phyloP scores from a whole-genome alignment of 306 rosid genomes.

The Aeschynomene evenia region DNA sequence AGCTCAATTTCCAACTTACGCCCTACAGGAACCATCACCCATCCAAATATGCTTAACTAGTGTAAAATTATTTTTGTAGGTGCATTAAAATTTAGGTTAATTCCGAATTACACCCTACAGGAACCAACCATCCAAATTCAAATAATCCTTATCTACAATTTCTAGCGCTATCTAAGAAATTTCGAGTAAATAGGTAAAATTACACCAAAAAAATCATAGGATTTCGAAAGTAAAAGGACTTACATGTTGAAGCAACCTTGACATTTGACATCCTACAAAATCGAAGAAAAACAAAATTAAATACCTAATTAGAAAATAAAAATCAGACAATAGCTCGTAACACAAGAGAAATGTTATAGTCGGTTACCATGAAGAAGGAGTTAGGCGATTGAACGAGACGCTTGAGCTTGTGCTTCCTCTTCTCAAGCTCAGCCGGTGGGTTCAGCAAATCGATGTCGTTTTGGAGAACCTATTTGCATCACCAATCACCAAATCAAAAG shows the following conservation, averaged over 20 bases:
- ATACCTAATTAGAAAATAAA: neutral
- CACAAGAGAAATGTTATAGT: neutral
- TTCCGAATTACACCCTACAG: too few species aligned
- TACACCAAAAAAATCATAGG: neutral
- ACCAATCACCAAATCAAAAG: neutral
- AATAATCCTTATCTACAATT: neutral
- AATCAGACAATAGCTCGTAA: too few species aligned
- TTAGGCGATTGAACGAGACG: conserved; percentile 37
- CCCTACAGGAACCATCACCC: too few species aligned
- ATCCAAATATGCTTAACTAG: too few species aligned
- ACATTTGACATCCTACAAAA: conserved; percentile 34
- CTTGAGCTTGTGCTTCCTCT: conserved; percentile 39
- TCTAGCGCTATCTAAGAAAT: neutral
- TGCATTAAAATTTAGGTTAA: too few species aligned
- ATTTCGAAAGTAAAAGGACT: neutral
- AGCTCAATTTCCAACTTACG: too few species aligned
- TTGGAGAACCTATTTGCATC: conserved; percentile 36
- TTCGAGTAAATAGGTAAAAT: neutral
- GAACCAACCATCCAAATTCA: neutral
- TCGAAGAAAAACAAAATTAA: neutral
- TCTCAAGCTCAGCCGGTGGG: conserved; percentile 37
- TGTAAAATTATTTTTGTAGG: too few species aligned
- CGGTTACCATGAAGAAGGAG: conserved; percentile 52
- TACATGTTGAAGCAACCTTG: conserved; percentile 44
- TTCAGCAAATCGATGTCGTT: conserved; percentile 35